These are phyloP conservation scores for Limnanthes douglasii DNA, from an alignment of 345 rosid genomes.

Conservation along the genomic window DNA sequence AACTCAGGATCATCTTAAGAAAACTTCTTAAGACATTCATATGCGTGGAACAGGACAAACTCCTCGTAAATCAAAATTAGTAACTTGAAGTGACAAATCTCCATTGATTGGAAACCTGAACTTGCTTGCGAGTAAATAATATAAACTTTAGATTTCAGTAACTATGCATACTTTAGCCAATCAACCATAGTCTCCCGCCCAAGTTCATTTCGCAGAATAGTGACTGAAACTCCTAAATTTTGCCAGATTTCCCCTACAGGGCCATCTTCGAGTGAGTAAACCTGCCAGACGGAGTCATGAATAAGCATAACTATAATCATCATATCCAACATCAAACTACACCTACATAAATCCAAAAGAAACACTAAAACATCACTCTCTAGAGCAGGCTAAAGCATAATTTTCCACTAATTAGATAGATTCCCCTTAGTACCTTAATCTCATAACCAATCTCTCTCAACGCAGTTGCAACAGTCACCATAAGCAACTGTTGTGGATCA, in stretches of 20 bases:
- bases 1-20: too few relatives aligned
- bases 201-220: conserved; percentile 18
- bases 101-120: too few relatives aligned
- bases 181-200: conserved; percentile 33
- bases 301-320: too few relatives aligned
- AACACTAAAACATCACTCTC: conserved; percentile 1
- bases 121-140: too few relatives aligned
- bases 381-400: background rate
- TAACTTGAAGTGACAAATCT: too few relatives aligned
- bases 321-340: background rate
- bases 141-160: too few relatives aligned
- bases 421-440: conserved; percentile 89
- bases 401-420: background rate
- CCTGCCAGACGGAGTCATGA: conserved; percentile 38
- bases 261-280: conserved; percentile 73
- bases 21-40: too few relatives aligned
- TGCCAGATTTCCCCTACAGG: conserved; percentile 59
- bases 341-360: background rate
- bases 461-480: conserved; percentile 69
- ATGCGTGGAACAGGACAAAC: too few relatives aligned
- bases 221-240: conserved; percentile 44
- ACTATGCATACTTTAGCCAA: conserved; percentile 69
- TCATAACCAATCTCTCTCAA: conserved; percentile 64
- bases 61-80: too few relatives aligned
- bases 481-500: conserved; percentile 73